Conservation (phyloP, 176 grass and related monocot genomes). For the Alloteropsis semialata region DNA sequence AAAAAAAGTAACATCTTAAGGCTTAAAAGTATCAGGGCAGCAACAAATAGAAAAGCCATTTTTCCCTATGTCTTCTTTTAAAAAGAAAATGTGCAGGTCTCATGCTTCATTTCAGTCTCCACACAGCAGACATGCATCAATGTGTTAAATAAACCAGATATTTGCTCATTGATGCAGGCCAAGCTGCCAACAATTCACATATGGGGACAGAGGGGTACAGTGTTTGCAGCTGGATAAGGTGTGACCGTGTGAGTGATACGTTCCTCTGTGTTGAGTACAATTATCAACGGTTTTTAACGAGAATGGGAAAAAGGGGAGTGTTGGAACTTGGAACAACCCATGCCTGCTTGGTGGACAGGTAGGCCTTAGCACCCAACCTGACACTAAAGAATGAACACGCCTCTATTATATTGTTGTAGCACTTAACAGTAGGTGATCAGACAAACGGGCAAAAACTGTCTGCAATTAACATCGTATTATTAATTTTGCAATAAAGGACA, state of each 20-base stretch:
- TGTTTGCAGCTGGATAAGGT: background rate
- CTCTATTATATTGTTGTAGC: background rate
- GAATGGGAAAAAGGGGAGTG: background rate
- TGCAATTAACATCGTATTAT: background rate
- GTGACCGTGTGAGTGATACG: background rate
- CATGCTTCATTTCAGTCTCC: too few relatives aligned
- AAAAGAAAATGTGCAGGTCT: too few relatives aligned
- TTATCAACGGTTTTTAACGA: background rate
- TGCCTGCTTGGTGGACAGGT: background rate
- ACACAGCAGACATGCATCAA: too few relatives aligned
- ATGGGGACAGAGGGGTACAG: background rate
- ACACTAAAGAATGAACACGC: background rate
- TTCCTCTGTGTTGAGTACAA: background rate
- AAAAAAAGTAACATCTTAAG: too few relatives aligned
- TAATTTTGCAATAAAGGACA: background rate
- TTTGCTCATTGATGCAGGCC: too few relatives aligned
- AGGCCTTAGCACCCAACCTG: background rate
- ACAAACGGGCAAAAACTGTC: background rate
- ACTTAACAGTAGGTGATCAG: background rate
- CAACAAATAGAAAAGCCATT: background rate
- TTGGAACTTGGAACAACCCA: background rate
- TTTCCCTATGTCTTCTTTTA: too few relatives aligned
- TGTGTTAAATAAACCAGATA: too few relatives aligned
- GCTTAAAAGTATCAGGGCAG: background rate
- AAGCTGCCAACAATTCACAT: too few relatives aligned